These are phyloP conservation scores for Echria macrotheca DNA, from an alignment of 495 filamentous ascomycete species.

Conservation along the genomic window DNA sequence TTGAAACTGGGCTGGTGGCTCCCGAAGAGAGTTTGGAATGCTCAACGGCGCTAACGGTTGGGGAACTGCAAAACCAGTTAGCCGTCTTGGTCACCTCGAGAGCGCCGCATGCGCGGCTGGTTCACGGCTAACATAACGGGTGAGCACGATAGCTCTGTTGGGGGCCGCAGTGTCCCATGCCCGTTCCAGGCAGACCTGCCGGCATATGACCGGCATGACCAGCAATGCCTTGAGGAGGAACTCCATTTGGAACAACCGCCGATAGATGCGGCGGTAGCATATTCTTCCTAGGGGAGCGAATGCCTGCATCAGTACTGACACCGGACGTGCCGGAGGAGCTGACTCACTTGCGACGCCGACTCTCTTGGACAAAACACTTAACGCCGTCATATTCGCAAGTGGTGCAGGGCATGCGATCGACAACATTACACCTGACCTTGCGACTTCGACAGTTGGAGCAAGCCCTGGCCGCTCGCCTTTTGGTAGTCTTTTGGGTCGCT, in stretches of 20 bases:
- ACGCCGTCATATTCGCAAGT: constrained; percentile 88
- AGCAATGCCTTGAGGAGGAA: too few species aligned
- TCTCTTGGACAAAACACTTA: constrained; percentile 83
- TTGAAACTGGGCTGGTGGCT: neutral
- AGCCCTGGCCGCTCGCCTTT: constrained; percentile 79
- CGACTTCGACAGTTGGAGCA: constrained; percentile 81
- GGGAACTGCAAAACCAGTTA: neutral
- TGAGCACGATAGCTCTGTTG: too few species aligned
- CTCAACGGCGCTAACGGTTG: neutral
- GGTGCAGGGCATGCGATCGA: constrained; percentile 80
- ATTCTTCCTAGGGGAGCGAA: neutral
- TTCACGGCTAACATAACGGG: too few species aligned
- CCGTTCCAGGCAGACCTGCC: neutral
- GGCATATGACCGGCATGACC: neutral
- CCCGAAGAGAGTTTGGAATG: neutral
- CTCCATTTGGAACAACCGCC: too few species aligned
- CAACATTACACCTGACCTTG: constrained; percentile 93
- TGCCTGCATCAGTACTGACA: neutral
- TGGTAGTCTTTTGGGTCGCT: constrained; percentile 40
- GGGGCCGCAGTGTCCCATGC: neutral
- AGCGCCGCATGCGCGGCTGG: too few species aligned
- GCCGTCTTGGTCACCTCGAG: neutral
- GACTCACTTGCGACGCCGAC: constrained; percentile 81
- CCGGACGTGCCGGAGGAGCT: neutral
- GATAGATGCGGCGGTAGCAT: neutral